Evolutionary conservation across 139 green algal genomes (phyloP), one percentile per base, ranked within the genome.

Genomic region (Trebouxia sp.): DNA sequence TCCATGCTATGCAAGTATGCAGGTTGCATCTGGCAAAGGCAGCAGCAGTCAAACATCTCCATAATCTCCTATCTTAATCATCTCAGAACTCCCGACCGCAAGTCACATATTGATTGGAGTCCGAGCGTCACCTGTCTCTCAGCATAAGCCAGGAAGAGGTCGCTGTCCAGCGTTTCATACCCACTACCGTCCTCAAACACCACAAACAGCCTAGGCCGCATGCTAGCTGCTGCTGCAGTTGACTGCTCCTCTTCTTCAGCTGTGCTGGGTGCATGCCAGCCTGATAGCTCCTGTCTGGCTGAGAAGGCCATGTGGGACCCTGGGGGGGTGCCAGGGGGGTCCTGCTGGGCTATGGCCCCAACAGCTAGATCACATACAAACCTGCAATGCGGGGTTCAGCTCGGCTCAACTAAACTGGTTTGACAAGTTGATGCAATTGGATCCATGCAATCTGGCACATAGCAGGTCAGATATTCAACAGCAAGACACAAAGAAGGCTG

Each of bases 161-260:
- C 65, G 30, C 41, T 47, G n/a, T 82, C 79, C 6, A 92, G 67
- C 3, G 91, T 51, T 69, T 92, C 89, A 51, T 81, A 88, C 12
- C 87, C 89, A 6, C 80, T 55, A 22, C 87, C 85, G 30, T 70
- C 75, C 26, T 43, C 58, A 28, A 80, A 84, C 10, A 90, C 41
- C 9, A 92, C 83, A 83, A 92, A 91, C 55, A 92, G 39, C n/a
- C 89, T 86, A 0, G 89, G 89, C 39, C 48, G 65, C 6, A 85
- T 47, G 32, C 43, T 51, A 10, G 35, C 58, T 5, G 89, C 85
- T 11, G 88, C 58, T 6, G 70, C 83, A 4, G 69, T 47, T 1
- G 24, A 26, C 22, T 55, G 41, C 24, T 0, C 41, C 26, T 39
- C 43, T 51, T 37, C n/a, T n/a, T 51, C 42, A 38, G 24, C 69